Base-by-base conservation (phyloP, 805 yeast species). In the Candida railenensis region DNA sequence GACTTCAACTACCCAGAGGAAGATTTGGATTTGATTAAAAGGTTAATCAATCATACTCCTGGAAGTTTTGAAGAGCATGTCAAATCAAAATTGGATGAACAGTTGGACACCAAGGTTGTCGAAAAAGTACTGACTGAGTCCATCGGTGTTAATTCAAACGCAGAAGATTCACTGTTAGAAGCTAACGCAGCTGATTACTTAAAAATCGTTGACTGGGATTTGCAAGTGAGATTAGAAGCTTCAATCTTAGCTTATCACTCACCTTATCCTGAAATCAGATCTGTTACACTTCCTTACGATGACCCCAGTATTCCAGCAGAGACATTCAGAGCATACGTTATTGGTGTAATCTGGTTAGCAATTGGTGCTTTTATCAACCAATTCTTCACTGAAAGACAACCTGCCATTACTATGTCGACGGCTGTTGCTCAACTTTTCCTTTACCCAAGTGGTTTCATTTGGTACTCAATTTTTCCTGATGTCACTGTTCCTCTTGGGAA, bases 231-330 rank as follows among this genome's bases (percentile, higher is more conserved):
- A 48, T 57, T 71, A 28, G 74, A 75, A 47, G 81, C 81, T 3
- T 72, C 69, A 22, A 56, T 77, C 37, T 65, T 64, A 16, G 66
- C 64, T n/a, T 68, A 48, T 51, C 74, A 71, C 56, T 77, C 83
- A 4, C 85, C 86, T 3, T 82, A 81, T 51, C 84, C 87, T 1
- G 88, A 83, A 54, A 83, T 83, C 12, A 64, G 88, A 34, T 82
- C 87, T 8, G 77, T 83, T 18, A 81, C 81, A n/a, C 82, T 80
- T 15, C 77, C 82, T 12, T 66, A 54, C 42, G 87, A 82, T 52
- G 83, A 82, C 48, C 75, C 76, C 1, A 41, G 52, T 2, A 50
- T 73, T 33, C 78, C 81, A 0, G 73, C 69, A 33, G 82, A 78
- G 48, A 81, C 86, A 5, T 52, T 78, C 45, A 67, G 87, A 43